Conservation (phyloP, 139 green algal species). For the Micractinium sp. region DNA sequence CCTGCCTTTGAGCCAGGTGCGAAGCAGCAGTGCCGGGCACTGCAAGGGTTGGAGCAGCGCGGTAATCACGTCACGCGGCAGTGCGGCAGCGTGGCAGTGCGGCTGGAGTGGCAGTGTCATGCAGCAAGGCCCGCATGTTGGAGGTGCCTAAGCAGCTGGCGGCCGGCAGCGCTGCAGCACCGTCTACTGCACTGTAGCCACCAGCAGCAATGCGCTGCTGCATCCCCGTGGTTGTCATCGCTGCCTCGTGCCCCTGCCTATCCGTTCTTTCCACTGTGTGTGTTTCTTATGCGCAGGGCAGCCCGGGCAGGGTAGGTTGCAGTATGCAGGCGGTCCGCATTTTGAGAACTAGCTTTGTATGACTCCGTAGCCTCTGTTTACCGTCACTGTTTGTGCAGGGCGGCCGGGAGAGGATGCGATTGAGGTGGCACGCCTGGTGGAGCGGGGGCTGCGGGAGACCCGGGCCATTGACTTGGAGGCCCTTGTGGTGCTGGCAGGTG, state of each 20-base stretch:
- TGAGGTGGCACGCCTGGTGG: conserved; percentile 79
- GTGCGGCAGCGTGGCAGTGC: too few relatives aligned
- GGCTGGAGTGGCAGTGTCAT: too few relatives aligned
- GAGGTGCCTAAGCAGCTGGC: neutral
- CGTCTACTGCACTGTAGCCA: neutral
- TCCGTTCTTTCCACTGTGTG: too few relatives aligned
- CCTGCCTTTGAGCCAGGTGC: conserved; percentile 63
- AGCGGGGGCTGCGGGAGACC: conserved; percentile 76
- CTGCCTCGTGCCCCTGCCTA: too few relatives aligned
- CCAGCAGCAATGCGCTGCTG: neutral
- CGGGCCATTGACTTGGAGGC: conserved; percentile 88
- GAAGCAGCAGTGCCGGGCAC: neutral
- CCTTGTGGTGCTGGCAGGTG: conserved; percentile 80
- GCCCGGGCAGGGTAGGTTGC: too few relatives aligned
- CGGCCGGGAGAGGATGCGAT: conserved; percentile 62
- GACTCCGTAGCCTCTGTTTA: neutral
- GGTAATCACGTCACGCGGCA: too few relatives aligned
- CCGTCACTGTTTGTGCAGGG: neutral
- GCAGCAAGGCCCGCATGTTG: neutral
- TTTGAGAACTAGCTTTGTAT: too few relatives aligned
- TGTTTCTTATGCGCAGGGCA: neutral
- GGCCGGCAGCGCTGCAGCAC: neutral
- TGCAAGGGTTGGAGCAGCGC: too few relatives aligned
- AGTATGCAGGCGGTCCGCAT: too few relatives aligned
- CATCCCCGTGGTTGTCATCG: neutral